phyloP scores from a whole-genome alignment of 345 rosid species.

The Euclidium syriacum region DNA sequence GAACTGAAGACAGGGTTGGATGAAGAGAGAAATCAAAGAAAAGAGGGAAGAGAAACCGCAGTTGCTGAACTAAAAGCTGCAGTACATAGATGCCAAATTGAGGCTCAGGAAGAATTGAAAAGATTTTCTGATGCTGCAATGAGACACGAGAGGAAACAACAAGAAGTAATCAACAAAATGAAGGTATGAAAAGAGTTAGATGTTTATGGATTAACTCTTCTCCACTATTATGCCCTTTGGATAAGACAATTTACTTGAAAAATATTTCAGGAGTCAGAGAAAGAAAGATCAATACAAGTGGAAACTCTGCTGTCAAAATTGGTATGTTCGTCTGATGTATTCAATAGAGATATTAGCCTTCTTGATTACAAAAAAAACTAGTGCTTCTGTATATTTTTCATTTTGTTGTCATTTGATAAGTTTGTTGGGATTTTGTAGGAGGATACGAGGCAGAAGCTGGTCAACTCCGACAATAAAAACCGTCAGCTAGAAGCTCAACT shows the following conservation, averaged over 20 bases:
- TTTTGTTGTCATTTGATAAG: conserved; percentile 4
- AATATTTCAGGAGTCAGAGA: conserved; percentile 63
- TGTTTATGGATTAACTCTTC: conserved; percentile 4
- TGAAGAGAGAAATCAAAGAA: conserved; percentile 77
- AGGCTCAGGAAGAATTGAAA: conserved; percentile 55
- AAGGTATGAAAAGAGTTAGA: conserved; percentile 39
- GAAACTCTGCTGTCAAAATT: conserved; percentile 74
- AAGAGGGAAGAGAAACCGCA: conserved; percentile 62
- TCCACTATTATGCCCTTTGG: conserved; percentile 2
- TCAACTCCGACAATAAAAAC: conserved; percentile 71
- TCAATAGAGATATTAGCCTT: neutral
- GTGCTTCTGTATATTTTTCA: neutral
- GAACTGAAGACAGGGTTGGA: conserved; percentile 68
- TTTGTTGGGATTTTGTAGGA: conserved; percentile 46
- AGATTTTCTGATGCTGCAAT: conserved; percentile 42
- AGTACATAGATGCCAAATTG: conserved; percentile 54
- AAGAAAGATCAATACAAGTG: conserved; percentile 65
- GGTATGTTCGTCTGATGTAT: conserved; percentile 40
- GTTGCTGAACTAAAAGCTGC: conserved; percentile 55
- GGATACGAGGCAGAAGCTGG: conserved; percentile 83
- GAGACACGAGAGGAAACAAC: conserved; percentile 53
- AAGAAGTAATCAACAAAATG: conserved; percentile 61
- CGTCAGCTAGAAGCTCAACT: conserved; percentile 90
- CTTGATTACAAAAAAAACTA: neutral
- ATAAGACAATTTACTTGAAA: conserved; percentile 17